Conservation (phyloP, 108 stramenopile genomes). For the Fragilaria radians region DNA sequence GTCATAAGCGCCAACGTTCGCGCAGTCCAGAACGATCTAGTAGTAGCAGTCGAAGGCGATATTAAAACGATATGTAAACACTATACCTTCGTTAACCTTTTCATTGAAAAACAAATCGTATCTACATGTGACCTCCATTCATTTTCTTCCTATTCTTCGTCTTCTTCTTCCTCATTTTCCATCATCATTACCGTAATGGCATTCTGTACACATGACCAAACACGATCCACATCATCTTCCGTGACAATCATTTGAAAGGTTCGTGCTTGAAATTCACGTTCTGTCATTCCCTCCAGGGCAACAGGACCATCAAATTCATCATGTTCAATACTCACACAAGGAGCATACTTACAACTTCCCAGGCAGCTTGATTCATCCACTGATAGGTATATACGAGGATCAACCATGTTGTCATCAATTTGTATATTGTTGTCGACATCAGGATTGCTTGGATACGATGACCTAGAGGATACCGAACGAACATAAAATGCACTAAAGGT, state of each 20-base stretch:
- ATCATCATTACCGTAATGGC: conserved; percentile 44
- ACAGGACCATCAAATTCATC: conserved; percentile 73
- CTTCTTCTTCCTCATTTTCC: conserved; percentile 20
- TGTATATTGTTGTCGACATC: background rate
- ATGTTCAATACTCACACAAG: conserved; percentile 74
- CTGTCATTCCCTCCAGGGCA: conserved; percentile 68
- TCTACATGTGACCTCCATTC: background rate
- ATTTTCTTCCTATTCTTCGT: background rate
- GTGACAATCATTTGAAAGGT: conserved; percentile 51
- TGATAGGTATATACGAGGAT: conserved; percentile 32
- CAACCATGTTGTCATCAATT: conserved; percentile 9
- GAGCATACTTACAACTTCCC: conserved; percentile 68
- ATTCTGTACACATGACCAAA: conserved; percentile 60
- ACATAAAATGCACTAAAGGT: conserved; percentile 54
- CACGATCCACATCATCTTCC: conserved; percentile 58
- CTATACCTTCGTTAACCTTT: background rate
- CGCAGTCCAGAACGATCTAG: conserved; percentile 2
- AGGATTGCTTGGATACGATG: background rate
- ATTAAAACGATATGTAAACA: background rate
- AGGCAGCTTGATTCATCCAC: conserved; percentile 69
- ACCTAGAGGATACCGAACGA: no score
- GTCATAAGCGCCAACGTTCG: conserved; percentile 21
- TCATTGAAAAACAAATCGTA: background rate
- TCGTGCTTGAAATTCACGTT: conserved; percentile 45
- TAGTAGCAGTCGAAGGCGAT: conserved; percentile 3